Base-by-base conservation (phyloP, 768 basidiomycete genomes). In the Mycena chlorophos region DNA sequence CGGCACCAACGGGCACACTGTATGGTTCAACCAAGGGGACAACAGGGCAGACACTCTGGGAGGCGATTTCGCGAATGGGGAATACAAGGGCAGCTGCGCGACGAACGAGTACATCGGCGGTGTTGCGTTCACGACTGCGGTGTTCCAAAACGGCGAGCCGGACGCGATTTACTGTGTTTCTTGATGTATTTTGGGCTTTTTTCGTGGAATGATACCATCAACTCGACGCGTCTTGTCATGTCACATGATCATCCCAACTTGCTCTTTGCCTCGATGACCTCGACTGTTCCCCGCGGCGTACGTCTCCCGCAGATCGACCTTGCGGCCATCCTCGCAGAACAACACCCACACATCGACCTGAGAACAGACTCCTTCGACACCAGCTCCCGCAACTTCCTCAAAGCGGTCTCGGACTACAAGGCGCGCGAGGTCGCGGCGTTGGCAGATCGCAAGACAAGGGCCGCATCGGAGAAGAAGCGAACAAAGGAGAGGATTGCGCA, bases 401-500 rank as follows among this genome's bases (percentile, higher is more conserved):
- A 83, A 51, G 86, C 88, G 0, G 83, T 92, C 55, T 74, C 82
- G 6, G 80, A 76, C 59, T 94, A 91, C 74, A 88, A 89, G 55
- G 79, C 84, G 56, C 81, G 83, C 23, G 86, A 88, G 1, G 84
- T 87, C 39, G 71, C 84, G 2, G 81, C 84, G 58, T 87, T 94
- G 60, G 78, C 85, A 14, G 83, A 86, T 50, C 77, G 86, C 46
- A 80, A 88, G 43, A 79, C 81, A 31, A 74, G 78, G 17, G 86
- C 92, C 64, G 74, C 73, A 2, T 68, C 78, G 1, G 84, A 86
- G 66, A 84, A 82, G 71, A 88, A 87, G 65, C 80, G 78, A 56
- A 58, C 85, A 0, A 55, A 71, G 6, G 92, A 93, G 47, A 84
- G 82, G 66, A 81, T 73, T 8, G 78, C 84, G 40, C 75, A 80